Evolutionary conservation across 1,284 basidiomycete species (phyloP), one percentile per base, ranked within the genome.

Genomic region (Paramarasmius palmivorus): DNA sequence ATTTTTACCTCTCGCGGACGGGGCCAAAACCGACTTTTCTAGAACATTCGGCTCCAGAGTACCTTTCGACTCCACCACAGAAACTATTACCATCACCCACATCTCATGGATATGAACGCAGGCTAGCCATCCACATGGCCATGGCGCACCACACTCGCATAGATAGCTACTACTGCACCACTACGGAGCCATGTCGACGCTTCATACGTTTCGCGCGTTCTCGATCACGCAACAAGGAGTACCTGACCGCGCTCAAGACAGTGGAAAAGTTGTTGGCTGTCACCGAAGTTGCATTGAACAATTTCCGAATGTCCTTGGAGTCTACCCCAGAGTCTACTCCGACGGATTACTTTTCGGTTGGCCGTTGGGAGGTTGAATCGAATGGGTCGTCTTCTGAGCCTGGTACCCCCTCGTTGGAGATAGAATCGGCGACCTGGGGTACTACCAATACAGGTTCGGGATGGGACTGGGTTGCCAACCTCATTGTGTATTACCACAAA

Each of bases 191-290:
- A 32, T 45, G 22, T 26, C 23, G 29, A 17, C 42, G 42, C 3
- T 45, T 45, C 42, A 45, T 45, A 6, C 42, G 29, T 26, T 45
- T 45, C 17, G 42, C 42, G 9, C 23, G 42, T 22, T 45, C 42
- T 6, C 23, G 23, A 25, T 26, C 42, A 29, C 42, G 42, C 12
- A 45, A 45, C 26, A 45, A 45, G 25, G 42, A 45, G 23, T 45
- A 45, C 14, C 25, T 45, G 10, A 17, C 23, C 29, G 42, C 42
- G 5, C 17, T 45, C 23, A 45, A 45, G 42, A 45, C 42, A 7
- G 23, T 45, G 3, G 42, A 45, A 15, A 45, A 32, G 9, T 25
- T 45, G 10, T 14, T 45, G 9, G 19, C 42, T 12, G 15, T 25
- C 6, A 45, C 42, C n/a, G 42, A 20, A 14, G 42, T 45, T 25